Conservation (phyloP, 176 grass and related monocot genomes). For the Puccinellia tenuiflora region DNA sequence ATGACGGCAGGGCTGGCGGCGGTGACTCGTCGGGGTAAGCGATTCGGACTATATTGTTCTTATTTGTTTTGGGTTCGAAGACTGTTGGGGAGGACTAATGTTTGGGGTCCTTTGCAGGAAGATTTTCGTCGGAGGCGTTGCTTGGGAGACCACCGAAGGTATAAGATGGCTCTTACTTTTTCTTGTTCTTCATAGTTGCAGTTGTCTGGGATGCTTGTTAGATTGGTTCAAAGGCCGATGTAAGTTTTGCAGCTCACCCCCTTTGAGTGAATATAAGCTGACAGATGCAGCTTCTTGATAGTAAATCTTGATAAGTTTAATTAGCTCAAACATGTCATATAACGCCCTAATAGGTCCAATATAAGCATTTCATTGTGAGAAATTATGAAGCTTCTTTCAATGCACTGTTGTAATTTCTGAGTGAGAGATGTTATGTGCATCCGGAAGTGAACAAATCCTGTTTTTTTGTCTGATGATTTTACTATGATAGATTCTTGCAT, state of each 20-base stretch:
- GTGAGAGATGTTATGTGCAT: not conserved
- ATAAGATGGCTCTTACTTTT: not conserved
- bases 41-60: not conserved
- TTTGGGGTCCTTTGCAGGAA: constrained; percentile 47
- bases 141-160: constrained; percentile 84
- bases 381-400: not conserved
- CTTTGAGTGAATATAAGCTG: not conserved
- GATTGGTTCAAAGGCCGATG: not conserved
- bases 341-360: not conserved
- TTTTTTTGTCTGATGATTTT: not conserved
- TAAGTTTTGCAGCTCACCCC: not conserved
- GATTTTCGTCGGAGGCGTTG: constrained; percentile 77
- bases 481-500: not conserved
- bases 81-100: not conserved
- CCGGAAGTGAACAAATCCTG: too few species aligned
- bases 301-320: not conserved
- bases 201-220: not conserved
- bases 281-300: not conserved
- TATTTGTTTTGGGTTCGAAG: not conserved
- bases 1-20: constrained; percentile 36
- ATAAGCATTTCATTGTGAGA: not conserved
- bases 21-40: constrained; percentile 58
- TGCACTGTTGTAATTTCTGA: not conserved
- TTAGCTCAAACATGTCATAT: not conserved
- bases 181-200: not conserved